phyloP scores from a whole-genome alignment of 495 filamentous ascomycete genomes.

The Xylaria flabelliformis region DNA sequence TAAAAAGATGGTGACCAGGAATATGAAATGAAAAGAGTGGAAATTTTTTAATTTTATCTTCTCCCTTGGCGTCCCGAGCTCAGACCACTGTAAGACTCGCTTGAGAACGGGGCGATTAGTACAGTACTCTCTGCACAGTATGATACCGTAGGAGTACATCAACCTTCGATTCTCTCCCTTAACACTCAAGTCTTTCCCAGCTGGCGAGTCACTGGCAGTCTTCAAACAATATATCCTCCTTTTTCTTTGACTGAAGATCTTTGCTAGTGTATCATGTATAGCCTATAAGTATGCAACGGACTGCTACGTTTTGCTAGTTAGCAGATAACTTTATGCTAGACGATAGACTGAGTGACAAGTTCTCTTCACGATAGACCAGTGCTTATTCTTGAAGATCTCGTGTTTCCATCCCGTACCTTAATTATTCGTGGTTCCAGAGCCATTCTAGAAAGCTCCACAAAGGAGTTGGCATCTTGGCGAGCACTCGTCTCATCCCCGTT shows the following conservation, averaged over 20 bases:
- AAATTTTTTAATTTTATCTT: slow-evolving; percentile 19
- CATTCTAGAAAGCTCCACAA: background rate
- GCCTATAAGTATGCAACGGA: no score
- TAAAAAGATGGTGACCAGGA: background rate
- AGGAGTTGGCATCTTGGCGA: slow-evolving; percentile 2
- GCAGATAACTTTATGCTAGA: background rate
- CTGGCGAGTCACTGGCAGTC: background rate
- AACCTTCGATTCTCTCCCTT: no score
- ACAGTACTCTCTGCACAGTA: background rate
- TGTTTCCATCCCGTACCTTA: background rate
- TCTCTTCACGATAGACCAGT: background rate
- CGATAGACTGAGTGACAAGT: background rate
- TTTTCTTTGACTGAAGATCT: background rate
- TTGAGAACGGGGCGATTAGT: background rate
- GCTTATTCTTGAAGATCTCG: background rate
- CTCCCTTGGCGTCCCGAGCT: background rate
- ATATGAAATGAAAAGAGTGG: background rate
- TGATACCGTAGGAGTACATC: background rate
- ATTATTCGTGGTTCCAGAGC: background rate
- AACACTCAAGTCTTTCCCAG: no score
- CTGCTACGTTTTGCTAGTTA: no score
- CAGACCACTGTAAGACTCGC: slow-evolving; percentile 9
- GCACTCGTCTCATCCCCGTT: background rate
- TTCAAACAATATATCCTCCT: no score
- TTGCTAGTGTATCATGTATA: background rate